Evolutionary conservation across 345 rosid species (phyloP), one percentile per base, ranked within the genome.

Genomic region (Populus nigra): DNA sequence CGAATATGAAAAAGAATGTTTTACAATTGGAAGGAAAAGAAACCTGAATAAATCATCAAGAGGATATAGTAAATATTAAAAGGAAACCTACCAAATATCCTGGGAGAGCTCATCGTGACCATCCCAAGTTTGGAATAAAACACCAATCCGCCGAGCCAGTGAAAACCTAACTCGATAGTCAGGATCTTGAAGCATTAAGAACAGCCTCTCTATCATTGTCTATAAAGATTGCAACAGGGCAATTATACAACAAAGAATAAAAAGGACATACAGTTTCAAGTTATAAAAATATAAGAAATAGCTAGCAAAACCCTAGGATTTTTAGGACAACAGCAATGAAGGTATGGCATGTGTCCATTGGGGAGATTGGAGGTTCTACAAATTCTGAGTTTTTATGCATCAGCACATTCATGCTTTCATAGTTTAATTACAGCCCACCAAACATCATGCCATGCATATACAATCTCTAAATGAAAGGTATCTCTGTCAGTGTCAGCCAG

Each of bases 121-220:
- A 79, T 95, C 99, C 98, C 99, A 95, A 69, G 98, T 95, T 81
- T 93, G 93, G 83, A 95, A 93, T 29, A 95, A 92, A 88, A 93
- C 88, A 80, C 90, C 92, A 86, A 95, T 90, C 50, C 82, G 76
- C 80, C 85, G 88, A 59, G 90, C 93, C 81, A 91, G 78, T 62
- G 82, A 87, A 78, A 88, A 80, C 85, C 99, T 86, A 76, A 93
- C 99, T 80, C 97, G 92, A 86, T 89, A 95, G 83, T 93, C 97
- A 80, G 93, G 89, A 90, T 95, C 97, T 69, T 73, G 89, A 61
- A 95, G 89, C 88, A 91, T 84, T 70, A 74, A 80, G 62, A 95
- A 77, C 75, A 95, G 81, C 80, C 87, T 89, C 76, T 86, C 97
- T 73, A 93, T 91, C 95, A 95, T 89, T 83, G 87, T 80, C 99